phyloP scores from a whole-genome alignment of 148 eudicot genomes.

The Tetragonia tetragonoides region DNA sequence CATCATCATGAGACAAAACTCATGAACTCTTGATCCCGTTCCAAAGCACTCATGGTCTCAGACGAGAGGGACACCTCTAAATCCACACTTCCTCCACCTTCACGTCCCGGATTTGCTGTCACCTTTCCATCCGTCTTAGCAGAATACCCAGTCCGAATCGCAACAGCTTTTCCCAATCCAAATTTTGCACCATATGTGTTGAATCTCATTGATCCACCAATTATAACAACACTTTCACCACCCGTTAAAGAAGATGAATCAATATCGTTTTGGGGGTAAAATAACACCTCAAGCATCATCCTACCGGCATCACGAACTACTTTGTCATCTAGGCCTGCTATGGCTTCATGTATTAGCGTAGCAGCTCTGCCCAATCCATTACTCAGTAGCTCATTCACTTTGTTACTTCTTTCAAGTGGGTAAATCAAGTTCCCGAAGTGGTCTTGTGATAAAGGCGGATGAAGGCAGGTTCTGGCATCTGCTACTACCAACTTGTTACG shows the following conservation, averaged over 20 bases:
- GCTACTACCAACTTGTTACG: background rate
- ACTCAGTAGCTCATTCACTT: background rate
- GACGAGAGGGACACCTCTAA: slow-evolving; percentile 59
- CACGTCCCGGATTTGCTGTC: slow-evolving; percentile 57
- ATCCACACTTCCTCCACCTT: slow-evolving; percentile 58
- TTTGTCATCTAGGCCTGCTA: background rate
- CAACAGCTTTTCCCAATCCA: slow-evolving; percentile 58
- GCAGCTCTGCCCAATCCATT: background rate
- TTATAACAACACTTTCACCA: slow-evolving; percentile 24
- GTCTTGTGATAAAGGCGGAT: background rate
- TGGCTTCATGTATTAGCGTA: background rate
- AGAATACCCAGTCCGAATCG: slow-evolving; percentile 53
- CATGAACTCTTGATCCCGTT: slow-evolving; percentile 21
- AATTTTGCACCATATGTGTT: slow-evolving; percentile 65
- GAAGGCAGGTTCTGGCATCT: background rate
- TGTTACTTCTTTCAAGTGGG: too few species aligned
- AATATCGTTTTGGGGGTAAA: background rate
- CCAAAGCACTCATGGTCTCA: slow-evolving; percentile 9
- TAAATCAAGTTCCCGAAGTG: background rate
- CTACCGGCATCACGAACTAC: background rate
- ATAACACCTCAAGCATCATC: background rate
- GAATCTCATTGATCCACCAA: slow-evolving; percentile 69
- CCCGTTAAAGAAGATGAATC: background rate
- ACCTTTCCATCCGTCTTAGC: slow-evolving; percentile 72
- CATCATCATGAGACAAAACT: slow-evolving; percentile 32